These are phyloP conservation scores for Oldenlandia corymbosa DNA, from an alignment of 257 asterid species.

Conservation along the genomic window DNA sequence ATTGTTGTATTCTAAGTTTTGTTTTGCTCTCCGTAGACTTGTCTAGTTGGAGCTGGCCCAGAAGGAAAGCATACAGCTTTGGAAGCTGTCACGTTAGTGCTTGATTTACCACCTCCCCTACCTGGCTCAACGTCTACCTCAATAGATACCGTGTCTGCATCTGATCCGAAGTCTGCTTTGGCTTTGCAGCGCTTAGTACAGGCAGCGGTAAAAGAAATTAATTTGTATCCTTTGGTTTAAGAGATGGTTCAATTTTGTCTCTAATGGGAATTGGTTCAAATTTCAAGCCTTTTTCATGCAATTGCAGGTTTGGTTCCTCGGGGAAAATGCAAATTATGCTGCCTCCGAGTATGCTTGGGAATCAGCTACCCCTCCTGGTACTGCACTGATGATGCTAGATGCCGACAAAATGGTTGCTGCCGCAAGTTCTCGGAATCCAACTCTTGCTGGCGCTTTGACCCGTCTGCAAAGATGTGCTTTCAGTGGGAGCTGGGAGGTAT, in stretches of 20 bases:
- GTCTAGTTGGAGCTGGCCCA: constrained; percentile 99
- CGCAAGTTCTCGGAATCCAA: constrained; percentile 99
- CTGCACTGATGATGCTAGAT: constrained; percentile 99
- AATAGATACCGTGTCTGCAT: constrained; percentile 82
- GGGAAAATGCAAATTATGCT: constrained; percentile 99
- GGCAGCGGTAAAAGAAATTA: constrained; percentile 81
- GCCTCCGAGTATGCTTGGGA: constrained; percentile 99
- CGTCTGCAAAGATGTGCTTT: constrained; percentile 98
- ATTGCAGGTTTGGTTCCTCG: constrained; percentile 96
- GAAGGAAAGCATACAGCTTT: constrained; percentile 97
- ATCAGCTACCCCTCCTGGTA: constrained; percentile 99
- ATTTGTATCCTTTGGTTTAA: constrained; percentile 7
- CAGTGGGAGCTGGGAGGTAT: constrained; percentile 99
- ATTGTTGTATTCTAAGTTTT: neutral
- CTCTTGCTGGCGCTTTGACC: constrained; percentile 95
- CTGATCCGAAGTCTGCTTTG: constrained; percentile 96
- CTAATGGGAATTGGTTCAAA: constrained; percentile 7
- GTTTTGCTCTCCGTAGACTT: constrained; percentile 52
- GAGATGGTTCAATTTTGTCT: constrained; percentile 12
- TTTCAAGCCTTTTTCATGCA: constrained; percentile 15
- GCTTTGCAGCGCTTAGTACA: constrained; percentile 97
- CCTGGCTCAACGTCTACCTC: constrained; percentile 84
- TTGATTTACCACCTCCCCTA: constrained; percentile 97
- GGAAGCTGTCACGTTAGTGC: constrained; percentile 97
- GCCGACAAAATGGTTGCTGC: constrained; percentile 99